Conservation (phyloP, 2,329 filamentous ascomycete genomes). For the Alternaria alternata region DNA sequence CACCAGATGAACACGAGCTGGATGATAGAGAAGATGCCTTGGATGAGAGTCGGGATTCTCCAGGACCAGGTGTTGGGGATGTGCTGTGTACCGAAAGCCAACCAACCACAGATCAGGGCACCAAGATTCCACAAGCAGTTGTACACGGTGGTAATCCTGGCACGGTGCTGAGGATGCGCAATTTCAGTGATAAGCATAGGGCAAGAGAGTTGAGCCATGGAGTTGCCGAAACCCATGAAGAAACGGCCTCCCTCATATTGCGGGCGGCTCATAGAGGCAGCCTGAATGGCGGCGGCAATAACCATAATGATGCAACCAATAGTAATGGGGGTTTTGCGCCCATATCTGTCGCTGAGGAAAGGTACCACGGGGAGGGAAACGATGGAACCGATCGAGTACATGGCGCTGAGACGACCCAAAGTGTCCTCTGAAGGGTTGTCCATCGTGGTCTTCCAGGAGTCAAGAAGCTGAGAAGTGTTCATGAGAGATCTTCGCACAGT, state of each 20-base stretch:
- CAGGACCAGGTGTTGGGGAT: constrained; percentile 58
- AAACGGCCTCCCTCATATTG: constrained; percentile 68
- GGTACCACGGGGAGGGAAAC: constrained; percentile 48
- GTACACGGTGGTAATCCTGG: constrained; percentile 70
- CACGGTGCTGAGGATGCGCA: constrained; percentile 73
- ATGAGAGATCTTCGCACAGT: constrained; percentile 51
- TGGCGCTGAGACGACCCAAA: constrained; percentile 56
- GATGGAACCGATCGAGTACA: constrained; percentile 55
- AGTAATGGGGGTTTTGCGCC: constrained; percentile 53
- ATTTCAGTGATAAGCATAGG: constrained; percentile 72
- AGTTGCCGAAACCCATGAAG: constrained; percentile 73
- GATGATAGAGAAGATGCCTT: constrained; percentile 60
- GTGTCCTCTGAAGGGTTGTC: constrained; percentile 48
- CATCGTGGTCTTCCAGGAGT: constrained; percentile 51
- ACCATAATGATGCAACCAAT: constrained; percentile 57
- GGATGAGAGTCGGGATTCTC: constrained; percentile 63
- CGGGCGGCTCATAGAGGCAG: constrained; percentile 37
- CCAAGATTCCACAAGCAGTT: constrained; percentile 74
- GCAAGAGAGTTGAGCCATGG: constrained; percentile 69
- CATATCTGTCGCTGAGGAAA: constrained; percentile 55
- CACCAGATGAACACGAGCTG: constrained; percentile 69
- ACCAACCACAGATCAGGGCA: constrained; percentile 64
- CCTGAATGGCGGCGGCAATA: constrained; percentile 50
- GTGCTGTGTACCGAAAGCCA: constrained; percentile 57
- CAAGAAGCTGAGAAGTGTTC: constrained; percentile 55